phyloP scores from a whole-genome alignment of 352 stramenopile species.

The Phytophthora crassamura region DNA sequence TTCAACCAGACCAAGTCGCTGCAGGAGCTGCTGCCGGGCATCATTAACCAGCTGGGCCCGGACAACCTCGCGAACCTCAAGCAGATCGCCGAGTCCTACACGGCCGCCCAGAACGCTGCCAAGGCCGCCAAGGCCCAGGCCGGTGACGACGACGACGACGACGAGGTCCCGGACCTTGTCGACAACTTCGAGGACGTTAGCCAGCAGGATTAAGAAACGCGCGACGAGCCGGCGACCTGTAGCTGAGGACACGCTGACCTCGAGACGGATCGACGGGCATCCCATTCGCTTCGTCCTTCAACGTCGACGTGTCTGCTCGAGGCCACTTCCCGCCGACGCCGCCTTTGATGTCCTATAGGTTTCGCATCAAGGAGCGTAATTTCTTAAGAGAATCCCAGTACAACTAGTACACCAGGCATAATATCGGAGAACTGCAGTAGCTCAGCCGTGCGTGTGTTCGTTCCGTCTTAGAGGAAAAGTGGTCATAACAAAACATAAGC shows the following conservation, averaged over 20 bases:
- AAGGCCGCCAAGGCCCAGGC: constrained; percentile 69
- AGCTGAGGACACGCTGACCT: constrained; percentile 5
- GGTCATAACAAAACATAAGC: background rate
- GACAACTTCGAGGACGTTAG: constrained; percentile 99
- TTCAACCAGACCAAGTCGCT: constrained; percentile 96
- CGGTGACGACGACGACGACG: constrained; percentile 90
- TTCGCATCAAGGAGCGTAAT: constrained; percentile 54
- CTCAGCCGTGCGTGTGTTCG: constrained; percentile 26
- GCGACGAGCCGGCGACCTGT: constrained; percentile 20
- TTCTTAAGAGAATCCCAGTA: constrained; percentile 62
- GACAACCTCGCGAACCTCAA: constrained; percentile 97
- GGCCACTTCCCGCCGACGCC: constrained; percentile 7
- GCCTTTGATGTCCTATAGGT: constrained; percentile 46
- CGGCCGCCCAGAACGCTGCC: constrained; percentile 75
- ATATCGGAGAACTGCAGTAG: constrained; percentile 31
- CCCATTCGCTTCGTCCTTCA: constrained; percentile 2
- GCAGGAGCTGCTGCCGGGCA: constrained; percentile 97
- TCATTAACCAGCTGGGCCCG: constrained; percentile 98
- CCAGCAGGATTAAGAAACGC: constrained; percentile 82
- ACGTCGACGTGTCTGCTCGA: constrained; percentile 6
- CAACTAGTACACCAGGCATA: constrained; percentile 72
- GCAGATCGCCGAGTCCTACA: constrained; percentile 93
- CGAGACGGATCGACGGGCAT: background rate
- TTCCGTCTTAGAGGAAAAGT: constrained; percentile 18
- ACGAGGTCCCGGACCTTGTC: constrained; percentile 98